Percentiles rank a stretch among this genome's conserved stretches.
Evolutionary conservation across 495 filamentous ascomycete genomes (phyloP).

Genomic region (Penicillium angulare): DNA sequence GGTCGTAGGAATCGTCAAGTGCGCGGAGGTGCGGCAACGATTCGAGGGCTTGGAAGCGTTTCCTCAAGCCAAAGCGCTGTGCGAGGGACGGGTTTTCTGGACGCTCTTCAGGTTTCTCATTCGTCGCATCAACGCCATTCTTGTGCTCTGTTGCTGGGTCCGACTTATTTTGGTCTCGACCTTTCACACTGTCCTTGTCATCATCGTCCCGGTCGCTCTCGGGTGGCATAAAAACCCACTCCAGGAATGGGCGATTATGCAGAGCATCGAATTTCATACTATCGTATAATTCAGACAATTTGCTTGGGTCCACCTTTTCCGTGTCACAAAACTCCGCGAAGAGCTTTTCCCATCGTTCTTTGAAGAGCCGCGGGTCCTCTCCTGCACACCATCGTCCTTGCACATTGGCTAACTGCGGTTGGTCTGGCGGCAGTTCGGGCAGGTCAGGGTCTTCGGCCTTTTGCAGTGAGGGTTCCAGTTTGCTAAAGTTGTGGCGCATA

Average conservation of each 20-base stretch:
- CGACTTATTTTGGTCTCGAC: conserved; percentile 26
- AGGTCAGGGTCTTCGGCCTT: conserved; percentile 34
- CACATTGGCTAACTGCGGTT: conserved; percentile 64
- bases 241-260: conserved; percentile 94
- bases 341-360: conserved; percentile 97
- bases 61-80: conserved; percentile 50
- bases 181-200: conserved; percentile 47
- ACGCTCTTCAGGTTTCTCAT: conserved; percentile 34
- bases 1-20: conserved; percentile 51
- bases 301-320: conserved; percentile 97
- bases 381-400: conserved; percentile 95
- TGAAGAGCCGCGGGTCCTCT: conserved; percentile 92
- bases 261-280: conserved; percentile 99
- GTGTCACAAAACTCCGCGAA: conserved; percentile 95
- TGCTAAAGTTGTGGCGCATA: conserved; percentile 88
- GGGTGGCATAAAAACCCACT: conserved; percentile 92
- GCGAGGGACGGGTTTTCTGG: conserved; percentile 39
- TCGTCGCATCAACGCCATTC: conserved; percentile 17
- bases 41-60: conserved; percentile 39
- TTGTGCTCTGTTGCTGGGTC: conserved; percentile 32
- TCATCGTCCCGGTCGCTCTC: conserved; percentile 62
- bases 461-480: conserved; percentile 61
- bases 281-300: conserved; percentile 96
- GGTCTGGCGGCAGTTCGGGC: conserved; percentile 21
- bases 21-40: conserved; percentile 44